These are phyloP conservation scores for Solanum pinnatisectum DNA, from an alignment of 257 asterid species.

Conservation along the genomic window DNA sequence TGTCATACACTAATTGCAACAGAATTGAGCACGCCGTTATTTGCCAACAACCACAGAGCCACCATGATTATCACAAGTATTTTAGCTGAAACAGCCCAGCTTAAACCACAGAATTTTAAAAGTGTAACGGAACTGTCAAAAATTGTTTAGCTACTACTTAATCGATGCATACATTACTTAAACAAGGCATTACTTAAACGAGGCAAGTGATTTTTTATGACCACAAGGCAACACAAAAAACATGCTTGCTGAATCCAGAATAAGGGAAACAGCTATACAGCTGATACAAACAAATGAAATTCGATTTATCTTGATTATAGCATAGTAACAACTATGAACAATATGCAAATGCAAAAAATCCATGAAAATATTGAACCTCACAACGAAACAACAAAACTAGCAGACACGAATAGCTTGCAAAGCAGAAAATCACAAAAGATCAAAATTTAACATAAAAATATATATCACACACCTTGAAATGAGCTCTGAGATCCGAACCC, in stretches of 20 bases:
- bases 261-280: neutral
- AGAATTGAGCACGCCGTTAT: neutral
- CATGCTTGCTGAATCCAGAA: neutral
- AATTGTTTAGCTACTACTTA: neutral
- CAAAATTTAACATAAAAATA: neutral
- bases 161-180: neutral
- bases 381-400: neutral
- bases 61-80: neutral
- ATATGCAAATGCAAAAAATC: neutral
- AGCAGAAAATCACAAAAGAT: neutral
- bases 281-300: neutral
- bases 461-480: constrained; percentile 50
- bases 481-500: constrained; percentile 67
- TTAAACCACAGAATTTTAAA: neutral
- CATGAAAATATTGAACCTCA: neutral
- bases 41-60: neutral
- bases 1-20: neutral
- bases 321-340: neutral
- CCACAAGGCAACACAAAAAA: neutral
- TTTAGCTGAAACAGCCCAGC: neutral
- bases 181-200: neutral
- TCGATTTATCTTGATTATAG: neutral
- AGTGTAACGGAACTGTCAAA: neutral
- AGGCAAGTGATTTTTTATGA: neutral
- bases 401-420: neutral